These are phyloP conservation scores for Whalleya microplaca DNA, from an alignment of 2,329 filamentous ascomycete genomes.

Conservation along the genomic window DNA sequence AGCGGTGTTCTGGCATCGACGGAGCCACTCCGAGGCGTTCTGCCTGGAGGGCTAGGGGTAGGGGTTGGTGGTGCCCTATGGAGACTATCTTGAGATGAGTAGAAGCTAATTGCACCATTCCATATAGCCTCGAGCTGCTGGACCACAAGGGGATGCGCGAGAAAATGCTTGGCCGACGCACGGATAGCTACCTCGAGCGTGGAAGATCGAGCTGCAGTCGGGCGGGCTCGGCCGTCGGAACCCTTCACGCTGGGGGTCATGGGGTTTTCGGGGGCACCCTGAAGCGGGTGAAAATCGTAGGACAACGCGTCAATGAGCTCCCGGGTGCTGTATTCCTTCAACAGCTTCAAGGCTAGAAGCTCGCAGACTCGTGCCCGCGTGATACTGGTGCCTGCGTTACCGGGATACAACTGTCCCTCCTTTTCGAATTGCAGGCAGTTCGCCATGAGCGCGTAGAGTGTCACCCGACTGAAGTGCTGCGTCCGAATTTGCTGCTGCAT, in stretches of 20 bases:
- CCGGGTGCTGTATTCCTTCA: conserved; percentile 86
- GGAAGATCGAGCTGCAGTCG: conserved; percentile 75
- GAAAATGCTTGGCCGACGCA: conserved; percentile 88
- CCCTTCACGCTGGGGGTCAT: conserved; percentile 42
- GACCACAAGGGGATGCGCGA: conserved; percentile 88
- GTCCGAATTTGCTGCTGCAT: conserved; percentile 87
- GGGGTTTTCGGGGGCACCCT: conserved; percentile 66
- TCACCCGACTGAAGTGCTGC: conserved; percentile 83
- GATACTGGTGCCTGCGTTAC: conserved; percentile 80
- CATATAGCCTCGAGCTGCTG: conserved; percentile 97
- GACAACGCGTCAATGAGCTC: conserved; percentile 93
- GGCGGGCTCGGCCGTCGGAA: conserved; percentile 45
- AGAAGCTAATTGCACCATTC: conserved; percentile 94
- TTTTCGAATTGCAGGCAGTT: conserved; percentile 94
- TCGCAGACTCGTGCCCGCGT: conserved; percentile 90
- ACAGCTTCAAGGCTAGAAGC: conserved; percentile 82
- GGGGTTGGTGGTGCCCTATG: conserved; percentile 62
- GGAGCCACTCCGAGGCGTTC: conserved; percentile 39
- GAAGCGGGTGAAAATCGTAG: conserved; percentile 92
- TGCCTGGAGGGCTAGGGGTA: conserved; percentile 21
- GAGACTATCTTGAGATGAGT: conserved; percentile 82
- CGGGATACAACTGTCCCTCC: conserved; percentile 79
- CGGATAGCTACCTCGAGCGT: conserved; percentile 92
- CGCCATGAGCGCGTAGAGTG: conserved; percentile 86
- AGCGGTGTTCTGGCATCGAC: conserved; percentile 56